A percentile compares a stretch with the other conserved stretches of the same genome.
These are phyloP conservation scores for Chrysosphaeria jannelii DNA, from an alignment of 2,329 filamentous ascomycete genomes.

Conservation along the genomic window DNA sequence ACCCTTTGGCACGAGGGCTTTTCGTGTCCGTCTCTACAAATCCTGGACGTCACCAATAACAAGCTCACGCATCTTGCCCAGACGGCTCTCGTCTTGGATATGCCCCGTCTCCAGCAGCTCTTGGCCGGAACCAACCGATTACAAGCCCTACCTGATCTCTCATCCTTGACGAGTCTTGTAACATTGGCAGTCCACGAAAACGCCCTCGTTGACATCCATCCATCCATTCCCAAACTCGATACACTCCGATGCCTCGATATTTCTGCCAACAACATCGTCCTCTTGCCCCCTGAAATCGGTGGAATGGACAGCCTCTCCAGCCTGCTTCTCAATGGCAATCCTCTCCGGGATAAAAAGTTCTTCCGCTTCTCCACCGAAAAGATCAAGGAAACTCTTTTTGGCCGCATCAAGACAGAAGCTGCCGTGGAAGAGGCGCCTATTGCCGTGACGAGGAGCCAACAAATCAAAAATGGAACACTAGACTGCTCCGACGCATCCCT, in stretches of 20 bases:
- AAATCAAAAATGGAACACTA: too few relatives aligned
- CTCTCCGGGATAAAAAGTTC: constrained; percentile 65
- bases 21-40: constrained; percentile 41
- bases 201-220: constrained; percentile 41
- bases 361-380: constrained; percentile 52
- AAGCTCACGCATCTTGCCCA: constrained; percentile 26
- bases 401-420: too few relatives aligned
- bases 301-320: constrained; percentile 49
- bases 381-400: constrained; percentile 42
- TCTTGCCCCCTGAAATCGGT: constrained; percentile 46
- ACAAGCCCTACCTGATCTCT: constrained; percentile 38
- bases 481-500: too few relatives aligned
- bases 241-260: constrained; percentile 54
- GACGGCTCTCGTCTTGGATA: constrained; percentile 14
- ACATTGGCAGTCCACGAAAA: constrained; percentile 63
- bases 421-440: too few relatives aligned
- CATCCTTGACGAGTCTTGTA: constrained; percentile 40
- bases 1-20: too few relatives aligned
- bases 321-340: constrained; percentile 65
- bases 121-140: constrained; percentile 61
- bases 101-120: constrained; percentile 46
- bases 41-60: constrained; percentile 52
- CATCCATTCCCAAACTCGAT: constrained; percentile 36
- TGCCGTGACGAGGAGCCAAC: too few relatives aligned
- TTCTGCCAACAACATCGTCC: constrained; percentile 53